A percentile compares a stretch with the other conserved stretches of the same genome.
Conservation (phyloP, 202 grass and related monocot species). For the Dendrocalamus latiflorus region DNA sequence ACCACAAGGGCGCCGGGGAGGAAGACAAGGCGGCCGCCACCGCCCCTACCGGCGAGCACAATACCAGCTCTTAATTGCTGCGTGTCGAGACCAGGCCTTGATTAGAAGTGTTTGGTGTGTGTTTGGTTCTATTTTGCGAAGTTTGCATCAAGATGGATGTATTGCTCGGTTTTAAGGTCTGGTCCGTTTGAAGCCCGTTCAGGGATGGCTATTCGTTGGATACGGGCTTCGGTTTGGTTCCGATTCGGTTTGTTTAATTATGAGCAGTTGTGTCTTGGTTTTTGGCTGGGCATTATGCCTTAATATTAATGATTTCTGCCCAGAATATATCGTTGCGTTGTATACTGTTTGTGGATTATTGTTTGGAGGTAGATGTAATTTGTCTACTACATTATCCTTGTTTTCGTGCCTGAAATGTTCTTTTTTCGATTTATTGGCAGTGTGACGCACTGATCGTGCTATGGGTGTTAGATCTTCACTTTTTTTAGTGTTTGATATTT, state of each 20-base stretch:
- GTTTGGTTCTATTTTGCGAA: conserved; percentile 35
- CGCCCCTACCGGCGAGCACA: conserved; percentile 34
- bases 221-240: conserved; percentile 39
- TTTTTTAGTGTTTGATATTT: too few relatives aligned
- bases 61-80: conserved; percentile 17
- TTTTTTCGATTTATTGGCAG: too few relatives aligned
- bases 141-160: conserved; percentile 12
- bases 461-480: too few relatives aligned
- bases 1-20: conserved; percentile 48
- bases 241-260: conserved; percentile 28
- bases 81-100: neutral
- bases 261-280: conserved; percentile 34
- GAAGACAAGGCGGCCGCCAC: conserved; percentile 37
- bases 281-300: conserved; percentile 37
- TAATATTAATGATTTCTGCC: conserved; percentile 29
- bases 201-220: neutral
- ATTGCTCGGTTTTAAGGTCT: conserved; percentile 10
- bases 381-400: too few relatives aligned
- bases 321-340: conserved; percentile 6
- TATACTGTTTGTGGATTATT: neutral
- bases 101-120: conserved; percentile 25
- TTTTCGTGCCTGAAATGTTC: too few relatives aligned
- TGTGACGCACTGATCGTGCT: too few relatives aligned
- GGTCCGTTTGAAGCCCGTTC: conserved; percentile 24
- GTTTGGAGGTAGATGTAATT: neutral